Percentiles rank a stretch among this genome's conserved stretches.
These are phyloP conservation scores for Aspergillus fumigatus DNA, from an alignment of 2,329 filamentous ascomycete genomes.

Conservation along the genomic window DNA sequence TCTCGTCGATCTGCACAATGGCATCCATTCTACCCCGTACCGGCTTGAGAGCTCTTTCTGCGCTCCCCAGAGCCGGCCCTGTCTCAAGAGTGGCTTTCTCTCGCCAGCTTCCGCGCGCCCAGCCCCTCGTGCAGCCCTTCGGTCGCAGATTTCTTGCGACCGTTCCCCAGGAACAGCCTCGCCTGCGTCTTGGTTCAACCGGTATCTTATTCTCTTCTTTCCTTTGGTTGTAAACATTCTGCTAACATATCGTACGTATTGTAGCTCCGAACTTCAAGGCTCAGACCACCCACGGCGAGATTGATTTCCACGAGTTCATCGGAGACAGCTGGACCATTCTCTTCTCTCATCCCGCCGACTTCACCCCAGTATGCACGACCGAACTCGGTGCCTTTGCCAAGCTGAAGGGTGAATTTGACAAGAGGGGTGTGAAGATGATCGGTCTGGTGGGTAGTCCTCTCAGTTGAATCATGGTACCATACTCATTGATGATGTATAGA, in stretches of 20 bases:
- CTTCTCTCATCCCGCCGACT: slow-evolving; percentile 71
- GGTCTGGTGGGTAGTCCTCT: slow-evolving; percentile 55
- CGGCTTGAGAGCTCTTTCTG: slow-evolving; percentile 21
- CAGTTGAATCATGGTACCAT: neutral
- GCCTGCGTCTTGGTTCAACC: slow-evolving; percentile 32
- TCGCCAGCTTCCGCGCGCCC: slow-evolving; percentile 14
- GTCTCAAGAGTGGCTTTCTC: slow-evolving; percentile 14
- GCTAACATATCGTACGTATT: neutral
- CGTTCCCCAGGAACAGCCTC: slow-evolving; percentile 29
- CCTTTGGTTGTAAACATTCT: neutral
- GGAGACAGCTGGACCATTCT: slow-evolving; percentile 64
- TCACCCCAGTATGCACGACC: slow-evolving; percentile 92
- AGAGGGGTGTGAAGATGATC: slow-evolving; percentile 85
- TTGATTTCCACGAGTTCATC: slow-evolving; percentile 67
- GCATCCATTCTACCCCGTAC: slow-evolving; percentile 24
- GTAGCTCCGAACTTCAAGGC: slow-evolving; percentile 63
- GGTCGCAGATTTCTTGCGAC: slow-evolving; percentile 26
- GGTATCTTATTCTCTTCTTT: slow-evolving; percentile 15
- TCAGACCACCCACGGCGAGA: slow-evolving; percentile 60
- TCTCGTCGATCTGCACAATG: slow-evolving; percentile 17
- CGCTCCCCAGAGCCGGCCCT: slow-evolving; percentile 19
- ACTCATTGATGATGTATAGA: slow-evolving; percentile 28
- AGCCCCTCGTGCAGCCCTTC: slow-evolving; percentile 22
- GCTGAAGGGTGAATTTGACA: slow-evolving; percentile 80
- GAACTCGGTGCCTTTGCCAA: slow-evolving; percentile 92